These are phyloP conservation scores for Lepraria neglecta DNA, from an alignment of 495 filamentous ascomycete genomes.

Conservation along the genomic window DNA sequence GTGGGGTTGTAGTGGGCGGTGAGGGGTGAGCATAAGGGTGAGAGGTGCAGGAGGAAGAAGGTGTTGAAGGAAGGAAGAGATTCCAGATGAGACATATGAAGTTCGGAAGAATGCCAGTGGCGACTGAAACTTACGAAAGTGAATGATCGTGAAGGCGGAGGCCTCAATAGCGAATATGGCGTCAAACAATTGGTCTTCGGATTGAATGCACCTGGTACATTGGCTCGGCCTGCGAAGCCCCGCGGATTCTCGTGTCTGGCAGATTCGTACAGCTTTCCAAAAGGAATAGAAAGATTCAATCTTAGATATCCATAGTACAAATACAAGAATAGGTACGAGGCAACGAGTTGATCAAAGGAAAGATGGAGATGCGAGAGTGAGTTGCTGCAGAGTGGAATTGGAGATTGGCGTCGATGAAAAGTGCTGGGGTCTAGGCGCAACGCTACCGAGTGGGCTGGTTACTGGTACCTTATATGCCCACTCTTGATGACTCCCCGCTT, in stretches of 20 bases:
- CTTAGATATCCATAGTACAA: conserved; percentile 25
- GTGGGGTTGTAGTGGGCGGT: conserved; percentile 13
- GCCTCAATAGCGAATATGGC: conserved; percentile 12
- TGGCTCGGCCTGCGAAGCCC: conserved; percentile 27
- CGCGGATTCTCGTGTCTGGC: conserved; percentile 18
- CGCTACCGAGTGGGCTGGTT: conserved; percentile 8
- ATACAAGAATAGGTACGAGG: conserved; percentile 18
- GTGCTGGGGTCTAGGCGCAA: conserved; percentile 10
- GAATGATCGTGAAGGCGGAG: conserved; percentile 17
- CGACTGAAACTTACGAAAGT: conserved; percentile 3
- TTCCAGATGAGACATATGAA: neutral
- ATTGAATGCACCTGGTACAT: conserved; percentile 19
- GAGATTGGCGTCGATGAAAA: neutral
- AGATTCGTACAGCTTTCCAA: conserved; percentile 14
- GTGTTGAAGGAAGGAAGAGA: conserved; percentile 7
- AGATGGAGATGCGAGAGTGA: neutral
- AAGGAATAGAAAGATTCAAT: conserved; percentile 5
- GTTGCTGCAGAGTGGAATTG: conserved; percentile 2
- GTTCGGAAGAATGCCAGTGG: conserved; percentile 8
- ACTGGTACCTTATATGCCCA: conserved; percentile 6
- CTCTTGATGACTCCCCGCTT: neutral
- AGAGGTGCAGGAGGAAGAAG: conserved; percentile 1
- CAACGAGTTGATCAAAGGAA: conserved; percentile 2
- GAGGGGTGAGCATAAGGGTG: neutral
- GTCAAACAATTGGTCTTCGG: conserved; percentile 17